phyloP scores from a whole-genome alignment of 2,329 filamentous ascomycete genomes.

The Colletotrichum paranaense region DNA sequence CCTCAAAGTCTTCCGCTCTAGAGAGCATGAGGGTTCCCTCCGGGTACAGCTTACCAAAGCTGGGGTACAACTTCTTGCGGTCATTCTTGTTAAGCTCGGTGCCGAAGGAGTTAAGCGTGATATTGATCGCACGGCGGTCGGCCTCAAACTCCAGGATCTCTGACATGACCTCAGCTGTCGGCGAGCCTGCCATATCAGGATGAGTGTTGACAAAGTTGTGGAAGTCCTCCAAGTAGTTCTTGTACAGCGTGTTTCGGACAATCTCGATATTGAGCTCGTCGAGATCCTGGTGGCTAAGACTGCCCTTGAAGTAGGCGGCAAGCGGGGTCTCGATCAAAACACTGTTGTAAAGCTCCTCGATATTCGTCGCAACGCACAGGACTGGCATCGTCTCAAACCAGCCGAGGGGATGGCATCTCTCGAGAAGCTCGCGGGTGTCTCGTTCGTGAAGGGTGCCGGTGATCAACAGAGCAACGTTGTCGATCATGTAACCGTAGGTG shows the following conservation, averaged over 20 bases:
- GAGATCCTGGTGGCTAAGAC: conserved; percentile 93
- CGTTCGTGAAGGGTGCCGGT: conserved; percentile 97
- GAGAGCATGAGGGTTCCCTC: conserved; percentile 96
- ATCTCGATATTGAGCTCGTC: conserved; percentile 99
- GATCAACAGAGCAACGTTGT: conserved; percentile 97
- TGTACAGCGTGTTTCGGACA: conserved; percentile 97
- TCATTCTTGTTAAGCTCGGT: conserved; percentile 95
- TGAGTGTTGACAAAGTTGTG: conserved; percentile 93
- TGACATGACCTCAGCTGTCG: conserved; percentile 93
- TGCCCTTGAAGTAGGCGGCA: conserved; percentile 97
- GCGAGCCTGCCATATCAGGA: conserved; percentile 86
- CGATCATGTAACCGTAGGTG: conserved; percentile 99
- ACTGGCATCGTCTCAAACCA: conserved; percentile 99
- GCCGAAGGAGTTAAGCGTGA: conserved; percentile 98
- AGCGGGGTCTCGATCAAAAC: conserved; percentile 97
- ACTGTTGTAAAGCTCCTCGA: conserved; percentile 98
- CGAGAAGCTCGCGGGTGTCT: conserved; percentile 93
- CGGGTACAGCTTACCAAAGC: conserved; percentile 89
- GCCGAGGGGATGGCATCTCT: conserved; percentile 94
- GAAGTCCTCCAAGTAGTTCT: conserved; percentile 99
- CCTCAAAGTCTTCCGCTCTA: conserved; percentile 93
- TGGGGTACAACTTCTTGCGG: conserved; percentile 95
- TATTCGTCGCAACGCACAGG: conserved; percentile 96
- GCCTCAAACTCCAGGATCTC: conserved; percentile 98
- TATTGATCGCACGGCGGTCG: conserved; percentile 96